Conservation (phyloP, 352 stramenopile species). For the Globisporangium carolinianum region DNA sequence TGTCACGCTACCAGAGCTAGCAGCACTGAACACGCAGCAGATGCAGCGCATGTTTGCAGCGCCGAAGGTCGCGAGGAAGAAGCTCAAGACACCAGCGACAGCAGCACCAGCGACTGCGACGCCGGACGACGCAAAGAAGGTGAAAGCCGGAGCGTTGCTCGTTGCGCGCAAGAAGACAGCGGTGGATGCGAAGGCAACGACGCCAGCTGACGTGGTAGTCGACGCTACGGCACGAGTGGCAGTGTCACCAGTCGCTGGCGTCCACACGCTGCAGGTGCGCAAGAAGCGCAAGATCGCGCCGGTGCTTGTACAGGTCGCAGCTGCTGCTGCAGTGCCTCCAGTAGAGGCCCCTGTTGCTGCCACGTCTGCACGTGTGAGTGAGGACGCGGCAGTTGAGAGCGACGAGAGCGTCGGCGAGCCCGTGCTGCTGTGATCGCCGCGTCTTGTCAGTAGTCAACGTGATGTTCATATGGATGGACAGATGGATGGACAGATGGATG, state of each 20-base stretch:
- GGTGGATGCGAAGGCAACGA: constrained; percentile 1
- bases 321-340: neutral
- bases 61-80: constrained; percentile 61
- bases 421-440: no score
- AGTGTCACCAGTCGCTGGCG: constrained; percentile 6
- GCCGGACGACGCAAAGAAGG: constrained; percentile 16
- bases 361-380: no score
- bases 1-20: constrained; percentile 24
- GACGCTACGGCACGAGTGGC: neutral
- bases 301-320: constrained; percentile 17
- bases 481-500: no score
- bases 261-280: constrained; percentile 72
- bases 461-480: no score
- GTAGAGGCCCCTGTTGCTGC: neutral
- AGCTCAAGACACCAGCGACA: constrained; percentile 17
- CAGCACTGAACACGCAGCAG: constrained; percentile 39
- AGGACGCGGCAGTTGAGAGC: no score
- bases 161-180: constrained; percentile 15
- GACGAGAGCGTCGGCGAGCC: no score
- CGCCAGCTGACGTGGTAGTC: neutral
- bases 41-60: constrained; percentile 54
- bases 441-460: no score
- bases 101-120: constrained; percentile 2
- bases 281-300: constrained; percentile 80
- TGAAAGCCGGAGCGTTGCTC: constrained; percentile 8